Evolutionary conservation across 192 early-diverging fungal species (phyloP), one percentile per base, ranked within the genome.

Genomic region (Spizellomyces sp.): DNA sequence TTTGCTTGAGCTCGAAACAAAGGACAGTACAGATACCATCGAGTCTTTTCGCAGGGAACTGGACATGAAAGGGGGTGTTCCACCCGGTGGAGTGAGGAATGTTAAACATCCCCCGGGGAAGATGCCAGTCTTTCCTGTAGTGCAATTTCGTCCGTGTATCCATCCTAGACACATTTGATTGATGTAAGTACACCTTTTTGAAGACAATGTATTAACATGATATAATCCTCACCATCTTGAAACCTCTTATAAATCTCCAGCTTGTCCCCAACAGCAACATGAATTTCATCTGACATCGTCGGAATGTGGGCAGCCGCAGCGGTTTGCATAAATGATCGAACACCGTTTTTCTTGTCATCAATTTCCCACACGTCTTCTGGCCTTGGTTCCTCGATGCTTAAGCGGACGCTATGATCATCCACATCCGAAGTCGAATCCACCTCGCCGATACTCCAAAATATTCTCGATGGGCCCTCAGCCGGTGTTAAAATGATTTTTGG

Each of bases 191-290:
- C 7, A 22, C 54, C 22, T 19, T 0, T 6, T 56, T 56, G 22
- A 56, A 56, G 54, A 22, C 22, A 22, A 56, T 7, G 54, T n/a
- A n/a, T 19, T 7, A 56, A 56, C n/a, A 19, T 19, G n/a, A 56
- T n/a, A 6, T 5, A 56, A 22, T 19, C n/a, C 54, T n/a, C 4
- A 56, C 54, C 59, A 61, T 61, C 59, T 27, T 61, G 17, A 42
- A 61, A 61, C 59, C 42, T 4, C 36, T 61, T 61, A 42, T 61
- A 61, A 41, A 61, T 61, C 36, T 61, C 59, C 15, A 15, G 42
- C 14, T 41, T 41, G 9, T 61, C 59, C 14, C 59, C 59, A 27
- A 42, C 59, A 4, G 22, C 14, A 9, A 61, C 36, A 6, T 3
- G 14, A 41, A 42, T 61, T 61, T 61, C 59, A 41, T 61, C 59